These are phyloP conservation scores for Penicillium coprophilum DNA, from an alignment of 495 filamentous ascomycete species.

Conservation along the genomic window DNA sequence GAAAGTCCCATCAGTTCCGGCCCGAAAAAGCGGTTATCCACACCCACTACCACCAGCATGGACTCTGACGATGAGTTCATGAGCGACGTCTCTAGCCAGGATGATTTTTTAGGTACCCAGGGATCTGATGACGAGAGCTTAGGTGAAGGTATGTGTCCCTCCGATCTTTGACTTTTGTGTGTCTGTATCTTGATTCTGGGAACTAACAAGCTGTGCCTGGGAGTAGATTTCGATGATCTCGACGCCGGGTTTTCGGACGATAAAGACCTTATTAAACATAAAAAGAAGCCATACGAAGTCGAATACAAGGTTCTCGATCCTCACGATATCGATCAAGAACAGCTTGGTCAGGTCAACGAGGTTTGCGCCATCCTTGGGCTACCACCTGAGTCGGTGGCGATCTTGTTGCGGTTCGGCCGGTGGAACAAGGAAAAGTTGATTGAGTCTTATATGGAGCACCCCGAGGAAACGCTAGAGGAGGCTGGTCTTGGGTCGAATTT, in stretches of 20 bases:
- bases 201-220: slow-evolving; percentile 7
- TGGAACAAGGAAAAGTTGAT: slow-evolving; percentile 97
- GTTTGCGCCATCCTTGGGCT: slow-evolving; percentile 85
- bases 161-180: background rate
- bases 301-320: slow-evolving; percentile 79
- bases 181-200: background rate
- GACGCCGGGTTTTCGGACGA: slow-evolving; percentile 73
- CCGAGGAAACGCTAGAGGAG: slow-evolving; percentile 73
- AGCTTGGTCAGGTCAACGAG: slow-evolving; percentile 81
- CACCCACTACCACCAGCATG: slow-evolving; percentile 60
- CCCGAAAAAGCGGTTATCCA: slow-evolving; percentile 32
- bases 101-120: slow-evolving; percentile 62
- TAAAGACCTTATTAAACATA: slow-evolving; percentile 69
- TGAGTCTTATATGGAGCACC: slow-evolving; percentile 89
- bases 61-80: slow-evolving; percentile 97
- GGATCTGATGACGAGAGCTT: slow-evolving; percentile 79
- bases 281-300: slow-evolving; percentile 77
- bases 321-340: slow-evolving; percentile 73
- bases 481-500: slow-evolving; percentile 74
- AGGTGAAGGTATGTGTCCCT: slow-evolving; percentile 66
- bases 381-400: slow-evolving; percentile 81
- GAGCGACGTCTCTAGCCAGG: slow-evolving; percentile 78
- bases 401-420: slow-evolving; percentile 79
- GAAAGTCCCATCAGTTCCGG: slow-evolving; percentile 12
- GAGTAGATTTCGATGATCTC: slow-evolving; percentile 68